These are phyloP conservation scores for Raffaelea deltoideospora DNA, from an alignment of 2,329 filamentous ascomycete genomes.

Conservation along the genomic window DNA sequence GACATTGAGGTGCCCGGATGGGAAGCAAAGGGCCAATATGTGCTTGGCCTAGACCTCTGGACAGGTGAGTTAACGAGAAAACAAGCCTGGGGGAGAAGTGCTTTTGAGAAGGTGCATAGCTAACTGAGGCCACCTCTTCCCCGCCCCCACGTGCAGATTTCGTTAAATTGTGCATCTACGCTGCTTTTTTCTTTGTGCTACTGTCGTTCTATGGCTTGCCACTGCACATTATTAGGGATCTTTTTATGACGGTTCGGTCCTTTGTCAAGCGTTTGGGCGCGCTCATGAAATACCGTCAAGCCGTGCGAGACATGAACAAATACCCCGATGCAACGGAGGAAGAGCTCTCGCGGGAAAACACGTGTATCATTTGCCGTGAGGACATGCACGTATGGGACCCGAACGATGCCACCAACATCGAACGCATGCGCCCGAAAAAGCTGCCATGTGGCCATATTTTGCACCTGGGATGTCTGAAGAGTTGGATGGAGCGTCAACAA, in stretches of 20 bases:
- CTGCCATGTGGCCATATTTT: constrained; percentile 91
- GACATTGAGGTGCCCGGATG: constrained; percentile 92
- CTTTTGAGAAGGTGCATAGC: too few relatives aligned
- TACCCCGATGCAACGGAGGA: constrained; percentile 85
- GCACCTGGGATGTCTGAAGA: constrained; percentile 86
- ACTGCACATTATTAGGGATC: constrained; percentile 90
- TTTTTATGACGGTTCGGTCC: constrained; percentile 85
- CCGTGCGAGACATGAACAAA: constrained; percentile 84
- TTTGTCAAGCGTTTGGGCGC: constrained; percentile 84
- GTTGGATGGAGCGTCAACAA: constrained; percentile 94
- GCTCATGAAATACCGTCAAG: constrained; percentile 77
- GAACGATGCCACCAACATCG: constrained; percentile 52
- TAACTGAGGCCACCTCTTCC: too few relatives aligned
- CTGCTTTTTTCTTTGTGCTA: constrained; percentile 85
- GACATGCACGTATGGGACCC: constrained; percentile 75
- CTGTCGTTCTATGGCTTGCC: constrained; percentile 89
- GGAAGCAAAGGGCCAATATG: constrained; percentile 89
- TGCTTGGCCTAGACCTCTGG: constrained; percentile 73
- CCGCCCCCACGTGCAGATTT: too few relatives aligned
- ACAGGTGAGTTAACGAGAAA: constrained; percentile 45
- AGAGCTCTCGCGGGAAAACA: constrained; percentile 73
- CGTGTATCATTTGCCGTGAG: constrained; percentile 95
- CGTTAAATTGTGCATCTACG: constrained; percentile 76
- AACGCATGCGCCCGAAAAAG: constrained; percentile 83
- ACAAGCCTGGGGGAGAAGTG: neutral